These are phyloP conservation scores for Flaveria ramosissima DNA, from an alignment of 129 eudicot species.

Conservation along the genomic window DNA sequence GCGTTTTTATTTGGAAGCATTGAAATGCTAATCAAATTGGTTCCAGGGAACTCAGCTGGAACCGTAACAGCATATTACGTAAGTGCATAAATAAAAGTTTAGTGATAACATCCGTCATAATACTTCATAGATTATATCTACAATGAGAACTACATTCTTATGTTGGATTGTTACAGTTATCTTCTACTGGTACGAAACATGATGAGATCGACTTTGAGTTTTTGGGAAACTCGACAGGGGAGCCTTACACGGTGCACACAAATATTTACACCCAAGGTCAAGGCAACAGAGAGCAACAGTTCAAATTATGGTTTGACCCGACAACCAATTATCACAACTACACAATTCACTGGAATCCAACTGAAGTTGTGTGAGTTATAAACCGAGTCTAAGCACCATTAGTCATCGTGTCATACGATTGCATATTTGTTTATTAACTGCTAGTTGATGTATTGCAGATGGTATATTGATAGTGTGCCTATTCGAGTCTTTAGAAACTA, in stretches of 20 bases:
- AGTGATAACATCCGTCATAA: background rate
- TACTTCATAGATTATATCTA: too few relatives aligned
- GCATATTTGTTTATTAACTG: background rate
- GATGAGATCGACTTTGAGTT: conserved; percentile 91
- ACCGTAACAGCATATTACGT: conserved; percentile 74
- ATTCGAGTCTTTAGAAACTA: conserved; percentile 64
- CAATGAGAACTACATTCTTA: background rate
- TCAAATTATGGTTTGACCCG: conserved; percentile 75
- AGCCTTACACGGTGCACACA: conserved; percentile 79
- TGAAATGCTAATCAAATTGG: conserved; percentile 54
- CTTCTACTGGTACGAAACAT: conserved; percentile 57
- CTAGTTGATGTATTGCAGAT: conserved; percentile 41
- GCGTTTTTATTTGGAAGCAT: conserved; percentile 55
- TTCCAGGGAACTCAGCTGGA: conserved; percentile 70
- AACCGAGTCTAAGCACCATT: background rate
- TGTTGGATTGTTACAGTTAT: conserved; percentile 36
- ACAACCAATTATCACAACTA: conserved; percentile 66
- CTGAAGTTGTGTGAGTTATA: conserved; percentile 51
- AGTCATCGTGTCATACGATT: background rate
- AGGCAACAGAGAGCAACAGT: conserved; percentile 72
- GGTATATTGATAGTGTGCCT: conserved; percentile 66
- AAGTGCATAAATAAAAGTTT: conserved; percentile 27
- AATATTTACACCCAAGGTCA: conserved; percentile 66
- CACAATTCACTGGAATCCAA: conserved; percentile 77
- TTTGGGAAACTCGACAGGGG: conserved; percentile 67